A percentile compares a stretch with the other conserved stretches of the same genome.
Evolutionary conservation across 805 yeast genomes (phyloP).

Genomic region (Candida pseudoglaebosa): DNA sequence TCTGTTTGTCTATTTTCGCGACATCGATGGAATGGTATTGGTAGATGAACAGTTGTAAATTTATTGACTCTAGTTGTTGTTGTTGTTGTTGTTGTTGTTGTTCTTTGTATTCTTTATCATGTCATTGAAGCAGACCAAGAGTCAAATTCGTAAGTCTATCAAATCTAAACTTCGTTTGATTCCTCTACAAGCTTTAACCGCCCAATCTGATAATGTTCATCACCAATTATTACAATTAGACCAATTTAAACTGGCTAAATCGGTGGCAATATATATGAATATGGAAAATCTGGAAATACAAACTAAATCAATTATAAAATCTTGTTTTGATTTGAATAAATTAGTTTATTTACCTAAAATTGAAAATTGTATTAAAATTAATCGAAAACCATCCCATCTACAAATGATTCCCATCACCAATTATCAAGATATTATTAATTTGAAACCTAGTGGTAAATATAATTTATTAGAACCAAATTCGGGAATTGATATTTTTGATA

Average conservation of each 20-base stretch:
- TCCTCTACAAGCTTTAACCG: slow-evolving; percentile 11
- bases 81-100: too few species aligned
- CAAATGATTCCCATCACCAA: slow-evolving; percentile 51
- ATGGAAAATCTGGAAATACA: slow-evolving; percentile 71
- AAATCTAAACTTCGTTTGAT: slow-evolving; percentile 18
- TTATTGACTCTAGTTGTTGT: too few species aligned
- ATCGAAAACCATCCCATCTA: slow-evolving; percentile 39
- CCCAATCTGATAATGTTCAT: slow-evolving; percentile 25
- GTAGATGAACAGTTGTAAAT: too few species aligned
- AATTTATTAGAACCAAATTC: slow-evolving; percentile 61
- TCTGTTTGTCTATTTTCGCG: too few species aligned
- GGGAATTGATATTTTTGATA: slow-evolving; percentile 24
- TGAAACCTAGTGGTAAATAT: slow-evolving; percentile 68
- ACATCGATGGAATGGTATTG: too few species aligned
- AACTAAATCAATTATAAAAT: slow-evolving; percentile 51
- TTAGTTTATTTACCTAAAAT: slow-evolving; percentile 59
- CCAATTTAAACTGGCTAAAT: slow-evolving; percentile 41
- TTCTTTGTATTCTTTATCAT: not conserved
- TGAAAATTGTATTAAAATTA: slow-evolving; percentile 21
- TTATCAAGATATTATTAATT: slow-evolving; percentile 36
- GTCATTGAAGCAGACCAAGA: slow-evolving; percentile 5
- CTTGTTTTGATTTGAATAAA: slow-evolving; percentile 49
- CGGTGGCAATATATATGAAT: slow-evolving; percentile 68
- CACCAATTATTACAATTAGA: slow-evolving; percentile 18
- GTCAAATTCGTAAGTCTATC: slow-evolving; percentile 20